These are phyloP conservation scores for Adansonia madagascariensis DNA, from an alignment of 441 rosid genomes.

Conservation along the genomic window DNA sequence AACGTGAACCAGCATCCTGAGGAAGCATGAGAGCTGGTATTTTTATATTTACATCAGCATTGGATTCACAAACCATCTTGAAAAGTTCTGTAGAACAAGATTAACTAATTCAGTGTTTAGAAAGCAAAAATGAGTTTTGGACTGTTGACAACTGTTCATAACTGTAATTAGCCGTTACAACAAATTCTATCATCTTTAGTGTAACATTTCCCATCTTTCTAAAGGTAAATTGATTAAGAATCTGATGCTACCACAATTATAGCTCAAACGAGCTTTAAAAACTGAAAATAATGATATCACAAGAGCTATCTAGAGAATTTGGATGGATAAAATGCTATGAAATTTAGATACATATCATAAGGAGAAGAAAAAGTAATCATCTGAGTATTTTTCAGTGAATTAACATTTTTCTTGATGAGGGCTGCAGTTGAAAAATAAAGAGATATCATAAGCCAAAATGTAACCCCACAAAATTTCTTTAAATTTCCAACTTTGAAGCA, in stretches of 20 bases:
- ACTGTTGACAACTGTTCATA: neutral
- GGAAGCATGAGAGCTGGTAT: conserved; percentile 61
- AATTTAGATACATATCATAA: too few relatives aligned
- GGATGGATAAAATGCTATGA: neutral
- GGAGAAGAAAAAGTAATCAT: neutral
- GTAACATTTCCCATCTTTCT: neutral
- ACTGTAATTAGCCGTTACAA: neutral
- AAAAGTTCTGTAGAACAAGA: conserved; percentile 47
- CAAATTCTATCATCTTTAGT: neutral
- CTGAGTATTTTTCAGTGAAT: neutral
- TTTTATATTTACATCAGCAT: conserved; percentile 44
- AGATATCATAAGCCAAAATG: conserved; percentile 12
- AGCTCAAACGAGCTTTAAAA: neutral
- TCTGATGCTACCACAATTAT: neutral
- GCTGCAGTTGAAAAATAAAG: neutral
- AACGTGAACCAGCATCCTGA: conserved; percentile 52
- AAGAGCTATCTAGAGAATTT: conserved; percentile 6
- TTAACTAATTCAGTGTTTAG: neutral
- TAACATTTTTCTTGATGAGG: neutral
- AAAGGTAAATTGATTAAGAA: conserved; percentile 5
- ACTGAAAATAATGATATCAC: neutral
- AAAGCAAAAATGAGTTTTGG: neutral
- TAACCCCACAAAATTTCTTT: neutral
- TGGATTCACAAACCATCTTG: conserved; percentile 59
- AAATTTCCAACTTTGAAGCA: neutral